These are phyloP conservation scores for Hippophae tibetana DNA, from an alignment of 306 rosid genomes.

Conservation along the genomic window DNA sequence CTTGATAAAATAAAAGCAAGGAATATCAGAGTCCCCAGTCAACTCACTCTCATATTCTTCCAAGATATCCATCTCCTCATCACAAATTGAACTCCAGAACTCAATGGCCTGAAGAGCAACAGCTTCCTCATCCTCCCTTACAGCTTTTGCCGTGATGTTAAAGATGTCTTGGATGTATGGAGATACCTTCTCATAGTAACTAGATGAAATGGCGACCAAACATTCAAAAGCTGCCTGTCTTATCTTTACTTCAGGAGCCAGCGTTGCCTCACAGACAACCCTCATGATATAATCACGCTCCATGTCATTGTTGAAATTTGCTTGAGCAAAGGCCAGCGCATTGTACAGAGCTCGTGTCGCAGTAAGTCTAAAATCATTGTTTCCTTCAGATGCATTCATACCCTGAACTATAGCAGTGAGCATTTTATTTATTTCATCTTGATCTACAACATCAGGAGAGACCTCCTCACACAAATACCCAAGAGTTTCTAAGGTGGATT, in stretches of 20 bases:
- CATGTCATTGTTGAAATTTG: constrained; percentile 75
- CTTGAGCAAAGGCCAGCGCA: constrained; percentile 77
- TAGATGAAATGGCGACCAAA: constrained; percentile 75
- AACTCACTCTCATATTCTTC: constrained; percentile 61
- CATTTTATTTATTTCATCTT: constrained; percentile 77
- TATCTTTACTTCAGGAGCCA: constrained; percentile 63
- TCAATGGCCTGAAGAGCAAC: constrained; percentile 96
- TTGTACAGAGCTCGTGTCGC: constrained; percentile 74
- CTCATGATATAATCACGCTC: constrained; percentile 90
- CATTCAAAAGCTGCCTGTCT: constrained; percentile 87
- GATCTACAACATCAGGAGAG: constrained; percentile 68
- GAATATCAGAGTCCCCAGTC: constrained; percentile 58
- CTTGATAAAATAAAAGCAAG: constrained; percentile 78
- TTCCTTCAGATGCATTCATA: constrained; percentile 64
- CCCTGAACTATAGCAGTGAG: constrained; percentile 93
- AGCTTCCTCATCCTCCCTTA: constrained; percentile 71
- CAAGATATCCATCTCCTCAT: constrained; percentile 45
- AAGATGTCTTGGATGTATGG: constrained; percentile 74
- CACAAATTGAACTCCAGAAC: constrained; percentile 53
- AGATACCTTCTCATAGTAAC: constrained; percentile 63
- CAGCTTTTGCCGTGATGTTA: constrained; percentile 72
- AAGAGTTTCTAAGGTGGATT: constrained; percentile 82
- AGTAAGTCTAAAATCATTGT: constrained; percentile 77
- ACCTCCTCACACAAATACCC: constrained; percentile 90
- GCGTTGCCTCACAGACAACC: constrained; percentile 80